Evolutionary conservation across 1,139 yeast genomes (phyloP), one percentile per base, ranked within the genome.

Genomic region (Diutina rugosa): DNA sequence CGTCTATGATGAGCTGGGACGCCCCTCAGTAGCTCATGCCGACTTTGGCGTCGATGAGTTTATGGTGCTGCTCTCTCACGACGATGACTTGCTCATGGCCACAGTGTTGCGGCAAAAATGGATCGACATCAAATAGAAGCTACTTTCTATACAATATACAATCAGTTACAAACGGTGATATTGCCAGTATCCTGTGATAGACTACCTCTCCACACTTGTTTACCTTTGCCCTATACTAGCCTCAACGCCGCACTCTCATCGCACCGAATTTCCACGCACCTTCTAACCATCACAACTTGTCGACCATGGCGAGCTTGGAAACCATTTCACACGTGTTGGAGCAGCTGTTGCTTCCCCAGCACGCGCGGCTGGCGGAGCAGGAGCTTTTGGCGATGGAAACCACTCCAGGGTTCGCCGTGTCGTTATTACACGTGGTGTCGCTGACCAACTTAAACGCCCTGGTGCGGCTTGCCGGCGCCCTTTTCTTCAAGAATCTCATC

Each of bases 401-500:
- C 4, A 76, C 77, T 53, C 81, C 82, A 29, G 96, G 95, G 4
- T 95, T 93, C 68, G 79, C 95, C 16, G 74, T 89, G 56, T 79
- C 83, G 51, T 72, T 95, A 55, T 72, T 95, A 58, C 91, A 87
- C 65, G 81, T 93, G 29, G 87, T 90, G 46, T 90, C 96, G 4
- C 77, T 87, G 10, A 67, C 77, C 47, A 76, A 78, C 56, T 66
- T 84, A 54, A 77, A 80, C 3, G 67, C 69, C 4, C 73, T 87
- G 1, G 80, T 87, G 0, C 78, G 97, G 60, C 74, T 91, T 56
- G 97, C 99, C 0, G 96, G 88, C 21, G 93, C 97, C 2, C 73
- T 95, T 57, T 90, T 87, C 69, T 90, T 95, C 73, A 95, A 95
- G 67, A 95, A 95, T 68, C 80, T 90, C 61, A 78, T 93, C 62